A percentile compares a stretch with the other conserved stretches of the same genome.
Conservation (phyloP, 108 stramenopile genomes). For the Mediolabrus comicus region DNA sequence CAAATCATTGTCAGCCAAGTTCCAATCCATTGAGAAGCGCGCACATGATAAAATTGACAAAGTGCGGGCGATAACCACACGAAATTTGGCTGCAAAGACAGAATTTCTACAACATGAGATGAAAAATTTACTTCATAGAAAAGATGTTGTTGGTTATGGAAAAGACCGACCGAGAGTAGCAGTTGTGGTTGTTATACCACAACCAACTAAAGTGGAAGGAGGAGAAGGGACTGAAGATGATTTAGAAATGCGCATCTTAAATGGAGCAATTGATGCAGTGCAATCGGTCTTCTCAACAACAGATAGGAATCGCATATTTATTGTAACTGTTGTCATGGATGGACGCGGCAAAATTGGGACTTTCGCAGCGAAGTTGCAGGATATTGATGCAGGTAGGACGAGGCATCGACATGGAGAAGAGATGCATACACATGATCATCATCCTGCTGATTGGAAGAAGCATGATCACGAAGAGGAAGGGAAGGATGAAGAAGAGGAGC, state of each 20-base stretch:
- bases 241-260: background rate
- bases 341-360: conserved; percentile 19
- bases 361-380: conserved; percentile 4
- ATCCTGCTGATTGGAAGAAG: conserved; percentile 1
- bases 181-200: conserved; percentile 57
- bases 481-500: conserved; percentile 7
- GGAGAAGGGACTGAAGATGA: background rate
- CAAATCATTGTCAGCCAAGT: background rate
- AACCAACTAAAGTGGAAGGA: background rate
- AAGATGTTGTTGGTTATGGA: conserved; percentile 79
- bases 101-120: conserved; percentile 7
- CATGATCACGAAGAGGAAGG: background rate
- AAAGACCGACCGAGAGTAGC: conserved; percentile 74
- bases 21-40: background rate
- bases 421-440: conserved; percentile 17
- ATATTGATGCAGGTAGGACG: conserved; percentile 32
- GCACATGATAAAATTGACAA: conserved; percentile 19
- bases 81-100: conserved; percentile 1
- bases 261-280: conserved; percentile 12
- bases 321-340: conserved; percentile 64
- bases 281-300: conserved; percentile 45
- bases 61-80: background rate
- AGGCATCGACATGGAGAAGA: conserved; percentile 24
- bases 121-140: conserved; percentile 49
- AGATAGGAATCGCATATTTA: conserved; percentile 73